phyloP scores from a whole-genome alignment of 2,329 filamentous ascomycete genomes.

The Verticillium nubilum region DNA sequence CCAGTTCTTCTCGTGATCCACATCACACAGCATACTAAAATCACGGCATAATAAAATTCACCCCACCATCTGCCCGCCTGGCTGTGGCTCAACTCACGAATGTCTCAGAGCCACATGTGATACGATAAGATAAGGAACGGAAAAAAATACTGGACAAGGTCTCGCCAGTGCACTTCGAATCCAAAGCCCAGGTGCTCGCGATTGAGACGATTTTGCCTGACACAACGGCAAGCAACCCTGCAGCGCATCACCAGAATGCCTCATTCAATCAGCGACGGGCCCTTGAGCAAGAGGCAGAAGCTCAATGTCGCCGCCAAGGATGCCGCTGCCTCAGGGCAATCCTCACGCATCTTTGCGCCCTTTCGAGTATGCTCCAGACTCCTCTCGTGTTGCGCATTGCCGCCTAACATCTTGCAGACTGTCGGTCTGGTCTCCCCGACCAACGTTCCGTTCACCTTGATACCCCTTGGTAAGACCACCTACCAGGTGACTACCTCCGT shows the following conservation, averaged over 20 bases:
- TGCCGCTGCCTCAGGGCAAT: constrained; percentile 32
- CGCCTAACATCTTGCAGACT: constrained; percentile 50
- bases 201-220: neutral
- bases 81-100: too few species aligned
- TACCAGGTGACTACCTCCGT: constrained; percentile 97
- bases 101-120: neutral
- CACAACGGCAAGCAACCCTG: neutral
- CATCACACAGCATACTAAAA: too few species aligned
- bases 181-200: neutral
- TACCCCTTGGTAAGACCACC: constrained; percentile 86
- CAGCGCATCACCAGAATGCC: constrained; percentile 37
- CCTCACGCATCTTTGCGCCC: constrained; percentile 84
- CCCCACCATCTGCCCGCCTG: too few species aligned
- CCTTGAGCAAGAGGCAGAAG: constrained; percentile 74
- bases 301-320: constrained; percentile 37
- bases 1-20: too few species aligned
- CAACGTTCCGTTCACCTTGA: constrained; percentile 79
- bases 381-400: neutral
- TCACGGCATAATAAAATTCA: too few species aligned
- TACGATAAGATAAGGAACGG: neutral
- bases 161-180: neutral
- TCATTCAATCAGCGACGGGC: constrained; percentile 53
- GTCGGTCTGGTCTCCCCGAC: constrained; percentile 92
- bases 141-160: neutral
- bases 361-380: constrained; percentile 65